These are phyloP conservation scores for Nannochloropsis gaditana DNA, from an alignment of 108 stramenopile species.

Conservation along the genomic window DNA sequence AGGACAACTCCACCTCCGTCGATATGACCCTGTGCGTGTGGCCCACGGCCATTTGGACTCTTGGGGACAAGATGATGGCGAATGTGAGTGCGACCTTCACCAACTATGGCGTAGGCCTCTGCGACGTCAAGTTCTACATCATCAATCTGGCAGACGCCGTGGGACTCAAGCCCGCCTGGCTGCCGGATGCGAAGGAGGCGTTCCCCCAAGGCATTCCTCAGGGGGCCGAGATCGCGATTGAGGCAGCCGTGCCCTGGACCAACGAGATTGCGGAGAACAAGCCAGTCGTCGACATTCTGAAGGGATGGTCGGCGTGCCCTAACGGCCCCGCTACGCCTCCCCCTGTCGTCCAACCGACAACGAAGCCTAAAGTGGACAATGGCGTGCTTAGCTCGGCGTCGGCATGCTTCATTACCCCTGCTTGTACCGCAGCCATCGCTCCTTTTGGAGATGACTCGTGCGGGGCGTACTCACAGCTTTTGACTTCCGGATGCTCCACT, in stretches of 20 bases:
- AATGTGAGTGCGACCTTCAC: not conserved
- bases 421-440: not conserved
- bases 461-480: not conserved
- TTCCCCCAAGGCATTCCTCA: not conserved
- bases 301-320: not conserved
- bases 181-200: not conserved
- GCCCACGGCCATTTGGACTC: not conserved
- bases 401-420: conserved; percentile 1
- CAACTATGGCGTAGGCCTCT: conserved; percentile 5
- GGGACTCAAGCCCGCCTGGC: not conserved
- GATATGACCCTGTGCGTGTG: conserved; percentile 1
- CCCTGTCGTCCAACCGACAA: not conserved
- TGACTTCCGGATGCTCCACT: conserved; percentile 7
- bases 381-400: not conserved
- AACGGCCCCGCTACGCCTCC: not conserved
- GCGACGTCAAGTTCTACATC: not conserved
- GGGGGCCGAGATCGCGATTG: not conserved
- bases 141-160: not conserved
- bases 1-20: conserved; percentile 12
- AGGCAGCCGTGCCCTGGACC: not conserved
- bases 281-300: not conserved
- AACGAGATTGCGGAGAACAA: not conserved
- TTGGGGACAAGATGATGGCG: not conserved
- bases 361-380: not conserved
- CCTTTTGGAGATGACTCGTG: not conserved